These are phyloP conservation scores for Pythium dissotocum DNA, from an alignment of 352 stramenopile species.

Conservation along the genomic window DNA sequence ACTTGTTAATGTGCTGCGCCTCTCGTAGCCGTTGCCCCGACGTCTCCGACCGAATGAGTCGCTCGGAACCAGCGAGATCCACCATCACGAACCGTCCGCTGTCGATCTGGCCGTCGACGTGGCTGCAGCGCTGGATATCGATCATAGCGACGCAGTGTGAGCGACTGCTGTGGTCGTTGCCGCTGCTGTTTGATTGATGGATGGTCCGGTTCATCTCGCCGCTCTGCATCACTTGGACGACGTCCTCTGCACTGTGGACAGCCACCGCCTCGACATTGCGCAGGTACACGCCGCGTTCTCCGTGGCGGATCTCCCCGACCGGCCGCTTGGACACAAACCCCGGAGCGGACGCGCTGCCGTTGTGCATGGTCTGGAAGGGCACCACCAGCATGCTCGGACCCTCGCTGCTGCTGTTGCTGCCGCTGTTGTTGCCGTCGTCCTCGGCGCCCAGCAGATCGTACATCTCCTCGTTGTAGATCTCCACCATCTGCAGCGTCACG, in stretches of 20 bases:
- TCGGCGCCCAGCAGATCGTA: slow-evolving; percentile 57
- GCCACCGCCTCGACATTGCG: slow-evolving; percentile 59
- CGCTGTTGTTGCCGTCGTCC: neutral
- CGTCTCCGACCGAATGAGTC: slow-evolving; percentile 54
- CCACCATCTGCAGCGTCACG: slow-evolving; percentile 64
- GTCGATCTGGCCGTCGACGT: slow-evolving; percentile 39
- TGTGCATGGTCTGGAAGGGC: slow-evolving; percentile 25
- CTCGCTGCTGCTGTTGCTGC: slow-evolving; percentile 1
- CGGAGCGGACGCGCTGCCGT: slow-evolving; percentile 7
- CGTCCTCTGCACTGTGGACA: slow-evolving; percentile 35
- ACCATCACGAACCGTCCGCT: slow-evolving; percentile 63
- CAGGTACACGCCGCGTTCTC: slow-evolving; percentile 66
- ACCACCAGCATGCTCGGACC: slow-evolving; percentile 14
- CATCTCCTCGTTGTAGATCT: slow-evolving; percentile 89
- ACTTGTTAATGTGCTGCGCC: slow-evolving; percentile 84
- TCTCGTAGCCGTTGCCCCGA: slow-evolving; percentile 46
- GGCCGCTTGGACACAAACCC: slow-evolving; percentile 33
- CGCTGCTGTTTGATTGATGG: slow-evolving; percentile 3
- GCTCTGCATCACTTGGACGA: slow-evolving; percentile 39
- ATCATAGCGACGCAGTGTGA: slow-evolving; percentile 65
- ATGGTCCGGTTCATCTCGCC: slow-evolving; percentile 38
- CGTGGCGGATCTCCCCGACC: slow-evolving; percentile 69
- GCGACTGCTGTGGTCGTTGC: slow-evolving; percentile 46
- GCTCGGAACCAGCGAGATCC: slow-evolving; percentile 79
- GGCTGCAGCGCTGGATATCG: slow-evolving; percentile 53